Evolutionary conservation across 2,329 filamentous ascomycete species (phyloP).

Genomic region (Cladophialophora immunda): DNA sequence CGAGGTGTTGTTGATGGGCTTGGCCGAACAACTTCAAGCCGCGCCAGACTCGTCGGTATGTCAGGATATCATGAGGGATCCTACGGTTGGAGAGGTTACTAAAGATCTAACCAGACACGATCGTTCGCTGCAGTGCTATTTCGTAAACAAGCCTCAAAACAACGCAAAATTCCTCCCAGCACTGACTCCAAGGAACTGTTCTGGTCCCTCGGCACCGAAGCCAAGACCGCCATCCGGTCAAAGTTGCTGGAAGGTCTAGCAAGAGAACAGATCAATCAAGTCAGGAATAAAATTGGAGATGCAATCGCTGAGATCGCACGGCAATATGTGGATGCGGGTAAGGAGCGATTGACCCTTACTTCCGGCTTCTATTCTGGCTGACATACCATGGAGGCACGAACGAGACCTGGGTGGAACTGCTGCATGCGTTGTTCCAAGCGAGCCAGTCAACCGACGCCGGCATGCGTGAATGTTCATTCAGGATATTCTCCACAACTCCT

Average conservation of each 20-base stretch:
- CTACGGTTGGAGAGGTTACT: slow-evolving; percentile 26
- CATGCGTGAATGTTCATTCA: slow-evolving; percentile 90
- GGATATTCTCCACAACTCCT: slow-evolving; percentile 93
- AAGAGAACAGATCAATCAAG: slow-evolving; percentile 74
- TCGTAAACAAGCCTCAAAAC: slow-evolving; percentile 89
- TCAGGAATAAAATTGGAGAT: slow-evolving; percentile 95
- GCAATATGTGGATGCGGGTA: slow-evolving; percentile 92
- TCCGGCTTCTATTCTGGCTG: slow-evolving; percentile 25
- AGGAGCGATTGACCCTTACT: slow-evolving; percentile 43
- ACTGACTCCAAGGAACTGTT: slow-evolving; percentile 84
- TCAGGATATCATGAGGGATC: slow-evolving; percentile 31
- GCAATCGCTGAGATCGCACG: slow-evolving; percentile 95
- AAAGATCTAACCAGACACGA: slow-evolving; percentile 69
- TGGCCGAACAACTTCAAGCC: slow-evolving; percentile 88
- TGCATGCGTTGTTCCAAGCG: slow-evolving; percentile 84
- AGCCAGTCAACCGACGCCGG: slow-evolving; percentile 85
- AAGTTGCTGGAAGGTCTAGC: slow-evolving; percentile 82
- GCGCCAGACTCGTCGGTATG: slow-evolving; percentile 77
- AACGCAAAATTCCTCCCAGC: slow-evolving; percentile 74
- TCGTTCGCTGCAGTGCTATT: slow-evolving; percentile 95
- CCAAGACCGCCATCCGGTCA: slow-evolving; percentile 79
- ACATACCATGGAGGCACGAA: slow-evolving; percentile 58
- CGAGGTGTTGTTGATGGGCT: slow-evolving; percentile 89
- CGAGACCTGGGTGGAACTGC: slow-evolving; percentile 87
- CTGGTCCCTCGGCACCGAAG: slow-evolving; percentile 76